phyloP scores from a whole-genome alignment of 306 rosid genomes.

The Ammopiptanthus mongolicus region DNA sequence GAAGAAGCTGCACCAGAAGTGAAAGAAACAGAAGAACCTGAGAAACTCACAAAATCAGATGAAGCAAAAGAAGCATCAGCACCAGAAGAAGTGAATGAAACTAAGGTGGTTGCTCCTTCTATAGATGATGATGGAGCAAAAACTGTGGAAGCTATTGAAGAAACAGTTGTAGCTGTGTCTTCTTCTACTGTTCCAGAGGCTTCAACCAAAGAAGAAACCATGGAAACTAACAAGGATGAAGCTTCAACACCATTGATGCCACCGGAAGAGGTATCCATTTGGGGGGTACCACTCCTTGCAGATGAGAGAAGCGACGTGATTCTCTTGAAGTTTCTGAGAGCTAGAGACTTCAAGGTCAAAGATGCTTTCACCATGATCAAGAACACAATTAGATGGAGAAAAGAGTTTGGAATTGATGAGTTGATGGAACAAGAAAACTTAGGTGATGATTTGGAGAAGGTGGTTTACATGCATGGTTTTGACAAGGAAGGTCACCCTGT shows the following conservation, averaged over 20 bases:
- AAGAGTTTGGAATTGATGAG: constrained; percentile 48
- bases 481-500: constrained; percentile 73
- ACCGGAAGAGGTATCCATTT: constrained; percentile 47
- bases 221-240: background rate
- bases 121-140: constrained; percentile 57
- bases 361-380: constrained; percentile 63
- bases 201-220: constrained; percentile 6
- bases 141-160: constrained; percentile 61
- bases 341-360: constrained; percentile 64
- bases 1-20: background rate
- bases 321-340: constrained; percentile 61
- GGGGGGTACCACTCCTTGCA: constrained; percentile 55
- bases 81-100: constrained; percentile 16
- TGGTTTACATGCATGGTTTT: constrained; percentile 53
- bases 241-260: background rate
- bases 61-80: background rate
- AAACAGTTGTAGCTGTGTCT: constrained; percentile 51
- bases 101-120: background rate
- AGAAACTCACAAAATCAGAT: background rate
- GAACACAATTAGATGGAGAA: constrained; percentile 67
- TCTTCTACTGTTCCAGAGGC: constrained; percentile 7
- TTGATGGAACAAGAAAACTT: constrained; percentile 35
- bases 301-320: constrained; percentile 61
- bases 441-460: constrained; percentile 38
- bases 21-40: background rate